phyloP scores from a whole-genome alignment of 2,329 filamentous ascomycete species.

The Pseudogymnoascus sp. region DNA sequence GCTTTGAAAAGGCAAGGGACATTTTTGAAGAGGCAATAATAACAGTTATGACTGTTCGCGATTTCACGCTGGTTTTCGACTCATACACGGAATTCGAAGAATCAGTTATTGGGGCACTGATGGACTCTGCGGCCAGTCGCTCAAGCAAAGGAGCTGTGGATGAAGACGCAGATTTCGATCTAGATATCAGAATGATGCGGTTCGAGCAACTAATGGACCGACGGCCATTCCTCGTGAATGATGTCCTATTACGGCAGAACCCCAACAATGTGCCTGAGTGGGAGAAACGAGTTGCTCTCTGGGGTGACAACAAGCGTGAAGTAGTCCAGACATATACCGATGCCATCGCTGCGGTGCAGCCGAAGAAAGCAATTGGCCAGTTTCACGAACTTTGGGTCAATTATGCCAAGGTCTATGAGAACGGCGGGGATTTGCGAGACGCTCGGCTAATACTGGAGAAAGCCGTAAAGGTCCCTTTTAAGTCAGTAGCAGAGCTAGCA shows the following conservation, averaged over 20 bases:
- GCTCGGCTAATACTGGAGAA: conserved; percentile 95
- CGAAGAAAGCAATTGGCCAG: conserved; percentile 86
- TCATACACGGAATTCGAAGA: conserved; percentile 96
- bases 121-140: conserved; percentile 75
- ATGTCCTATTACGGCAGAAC: conserved; percentile 90
- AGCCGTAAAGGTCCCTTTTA: conserved; percentile 94
- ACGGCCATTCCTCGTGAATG: conserved; percentile 89
- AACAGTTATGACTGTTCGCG: conserved; percentile 96
- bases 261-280: conserved; percentile 94
- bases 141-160: conserved; percentile 72
- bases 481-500: conserved; percentile 90
- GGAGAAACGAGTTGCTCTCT: conserved; percentile 92
- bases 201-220: conserved; percentile 98
- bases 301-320: conserved; percentile 87
- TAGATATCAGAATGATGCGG: conserved; percentile 94
- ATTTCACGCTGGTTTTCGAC: conserved; percentile 95
- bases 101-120: conserved; percentile 81
- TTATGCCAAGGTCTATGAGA: conserved; percentile 95
- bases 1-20: conserved; percentile 86
- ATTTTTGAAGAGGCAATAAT: conserved; percentile 94
- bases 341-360: conserved; percentile 85
- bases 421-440: conserved; percentile 71
- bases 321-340: conserved; percentile 91
- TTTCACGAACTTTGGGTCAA: conserved; percentile 95
- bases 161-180: conserved; percentile 80